Evolutionary conservation across 202 grass and related monocot species (phyloP).

Genomic region (Miscanthus sacchariflorus): DNA sequence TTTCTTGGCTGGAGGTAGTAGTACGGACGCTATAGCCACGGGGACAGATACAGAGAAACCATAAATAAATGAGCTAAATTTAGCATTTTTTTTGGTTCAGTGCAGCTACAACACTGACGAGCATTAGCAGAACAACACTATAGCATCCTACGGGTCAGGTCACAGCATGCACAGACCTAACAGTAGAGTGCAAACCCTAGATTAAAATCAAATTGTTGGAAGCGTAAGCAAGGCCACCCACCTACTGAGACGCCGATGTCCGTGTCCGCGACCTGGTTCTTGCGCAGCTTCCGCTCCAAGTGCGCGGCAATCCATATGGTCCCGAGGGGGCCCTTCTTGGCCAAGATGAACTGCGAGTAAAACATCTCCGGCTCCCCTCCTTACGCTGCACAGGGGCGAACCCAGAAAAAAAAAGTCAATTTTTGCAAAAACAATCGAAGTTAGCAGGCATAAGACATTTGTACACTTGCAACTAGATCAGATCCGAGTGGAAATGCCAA

Average conservation of each 20-base stretch:
- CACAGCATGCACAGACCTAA: not conserved
- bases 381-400: not conserved
- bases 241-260: constrained; percentile 99
- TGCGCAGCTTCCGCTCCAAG: constrained; percentile 97
- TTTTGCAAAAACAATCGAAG: not conserved
- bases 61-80: constrained; percentile 36
- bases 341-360: constrained; percentile 99
- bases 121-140: not conserved
- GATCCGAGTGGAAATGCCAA: not conserved
- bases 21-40: not conserved
- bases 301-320: constrained; percentile 99
- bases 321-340: constrained; percentile 97
- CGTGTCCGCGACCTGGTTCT: constrained; percentile 97
- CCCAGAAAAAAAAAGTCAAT: not conserved
- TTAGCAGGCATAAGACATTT: not conserved
- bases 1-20: constrained; percentile 2
- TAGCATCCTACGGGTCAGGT: not conserved
- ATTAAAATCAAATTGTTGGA: not conserved
- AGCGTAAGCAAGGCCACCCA: constrained; percentile 48
- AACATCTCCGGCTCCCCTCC: constrained; percentile 74
- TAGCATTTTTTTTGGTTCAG: constrained; percentile 1
- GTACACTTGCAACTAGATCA: not conserved
- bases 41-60: not conserved
- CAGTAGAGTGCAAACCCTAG: constrained; percentile 28
- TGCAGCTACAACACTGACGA: constrained; percentile 27